Evolutionary conservation across 305 asterid genomes (phyloP), one percentile per base, ranked within the genome.

Genomic region (Ajuga reptans): DNA sequence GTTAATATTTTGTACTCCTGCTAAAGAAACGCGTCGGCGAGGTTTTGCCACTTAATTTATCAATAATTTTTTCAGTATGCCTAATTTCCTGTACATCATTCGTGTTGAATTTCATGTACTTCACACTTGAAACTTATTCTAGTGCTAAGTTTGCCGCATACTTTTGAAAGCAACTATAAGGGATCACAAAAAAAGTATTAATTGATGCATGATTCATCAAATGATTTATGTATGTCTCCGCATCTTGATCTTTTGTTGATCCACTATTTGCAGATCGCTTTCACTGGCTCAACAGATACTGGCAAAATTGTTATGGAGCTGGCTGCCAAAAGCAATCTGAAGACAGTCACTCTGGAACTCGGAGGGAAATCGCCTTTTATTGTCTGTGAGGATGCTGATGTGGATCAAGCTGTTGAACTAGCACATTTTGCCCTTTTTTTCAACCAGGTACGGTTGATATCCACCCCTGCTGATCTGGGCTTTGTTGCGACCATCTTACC

Each of bases 361-460:
- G 99, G 99, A 33, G 99, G 99, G 36, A 94, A 91, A 84, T 94
- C 97, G 18, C 96, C 97, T 75, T 91, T 94, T 67, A 91, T 94
- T 54, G 93, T 94, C 49, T 94, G 95, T 33, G 96, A 91, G 84
- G 97, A 91, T 81, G 97, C 95, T 72, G 93, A 94, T 66, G 84
- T 93, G 66, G 99, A 91, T 77, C 64, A 79, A 46, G 95, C 97
- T 3, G 96, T 86, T 34, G 99, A 93, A 72, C 83, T 84, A 52
- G 96, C 97, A 7, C 99, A 89, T 81, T 78, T 78, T 68, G 97
- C 99, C 60, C 83, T 93, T 27, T 87, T 93, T 78, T 93, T 90
- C 80, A 93, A 93, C 82, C 97, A 93, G 95, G 99, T 86, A 79
- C 61, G 9, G 17, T 46, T 68, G 45, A 11, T 52, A 1, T 52